Conservation (phyloP, 805 yeast genomes). For the Nakazawaea siamensis region DNA sequence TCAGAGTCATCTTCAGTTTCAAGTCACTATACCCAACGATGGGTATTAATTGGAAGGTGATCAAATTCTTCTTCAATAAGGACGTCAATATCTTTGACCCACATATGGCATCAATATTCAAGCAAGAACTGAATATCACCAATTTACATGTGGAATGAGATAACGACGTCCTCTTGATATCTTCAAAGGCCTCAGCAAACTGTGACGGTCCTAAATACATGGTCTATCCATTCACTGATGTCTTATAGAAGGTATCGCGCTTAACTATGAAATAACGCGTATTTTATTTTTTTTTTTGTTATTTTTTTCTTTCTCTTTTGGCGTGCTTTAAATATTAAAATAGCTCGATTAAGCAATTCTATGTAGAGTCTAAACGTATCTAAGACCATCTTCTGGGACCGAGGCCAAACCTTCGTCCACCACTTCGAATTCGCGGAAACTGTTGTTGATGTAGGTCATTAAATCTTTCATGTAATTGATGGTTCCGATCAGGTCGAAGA, state of each 20-base stretch:
- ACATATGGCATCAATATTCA: constrained; percentile 88
- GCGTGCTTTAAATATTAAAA: no score
- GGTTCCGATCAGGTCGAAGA: constrained; percentile 22
- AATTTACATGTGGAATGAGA: constrained; percentile 91
- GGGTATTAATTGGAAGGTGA: constrained; percentile 85
- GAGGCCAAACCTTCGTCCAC: constrained; percentile 10
- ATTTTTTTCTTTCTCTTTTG: not conserved
- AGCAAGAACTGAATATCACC: constrained; percentile 81
- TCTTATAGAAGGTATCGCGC: no score
- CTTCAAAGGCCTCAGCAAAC: constrained; percentile 59
- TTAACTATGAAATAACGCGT: no score
- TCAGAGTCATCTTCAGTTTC: constrained; percentile 45
- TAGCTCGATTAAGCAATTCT: no score
- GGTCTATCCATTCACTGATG: no score
- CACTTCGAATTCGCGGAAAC: constrained; percentile 27
- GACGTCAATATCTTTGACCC: constrained; percentile 70
- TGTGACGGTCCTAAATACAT: constrained; percentile 76
- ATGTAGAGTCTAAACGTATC: constrained; percentile 5
- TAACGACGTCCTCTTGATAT: constrained; percentile 60
- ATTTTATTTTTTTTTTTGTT: not conserved
- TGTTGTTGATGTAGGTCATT: constrained; percentile 20
- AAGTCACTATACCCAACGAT: constrained; percentile 87
- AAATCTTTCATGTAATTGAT: constrained; percentile 19
- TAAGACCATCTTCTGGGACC: not conserved
- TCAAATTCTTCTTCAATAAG: constrained; percentile 68